phyloP scores from a whole-genome alignment of 108 stramenopile genomes.

The Mediolabrus comicus region DNA sequence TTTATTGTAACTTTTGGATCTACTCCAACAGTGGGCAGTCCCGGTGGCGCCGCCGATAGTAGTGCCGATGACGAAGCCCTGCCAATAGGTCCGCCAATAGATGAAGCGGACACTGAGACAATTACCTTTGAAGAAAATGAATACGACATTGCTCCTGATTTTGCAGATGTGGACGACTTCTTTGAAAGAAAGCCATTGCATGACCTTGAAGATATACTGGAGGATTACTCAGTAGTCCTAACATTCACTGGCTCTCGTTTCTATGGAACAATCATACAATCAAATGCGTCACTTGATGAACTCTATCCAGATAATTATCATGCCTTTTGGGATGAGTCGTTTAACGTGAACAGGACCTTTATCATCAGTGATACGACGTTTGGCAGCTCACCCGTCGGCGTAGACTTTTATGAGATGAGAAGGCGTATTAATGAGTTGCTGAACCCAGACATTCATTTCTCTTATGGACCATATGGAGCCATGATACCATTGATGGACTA shows the following conservation, averaged over 20 bases:
- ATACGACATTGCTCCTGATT: neutral
- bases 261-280: conserved; percentile 20
- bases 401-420: conserved; percentile 33
- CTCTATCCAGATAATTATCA: conserved; percentile 26
- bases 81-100: neutral
- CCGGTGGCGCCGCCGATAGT: neutral
- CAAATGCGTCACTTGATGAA: conserved; percentile 4
- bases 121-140: neutral
- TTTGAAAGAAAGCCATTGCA: conserved; percentile 21
- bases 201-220: conserved; percentile 22
- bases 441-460: neutral
- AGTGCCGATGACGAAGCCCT: neutral
- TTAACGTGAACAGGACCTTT: conserved; percentile 21
- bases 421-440: conserved; percentile 11
- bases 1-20: neutral
- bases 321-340: conserved; percentile 32
- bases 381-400: conserved; percentile 9
- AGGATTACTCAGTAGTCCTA: conserved; percentile 28
- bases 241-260: conserved; percentile 13
- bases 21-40: neutral
- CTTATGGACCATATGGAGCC: conserved; percentile 8
- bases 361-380: conserved; percentile 13
- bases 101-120: neutral
- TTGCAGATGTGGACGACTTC: conserved; percentile 15
- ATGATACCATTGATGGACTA: conserved; percentile 3